Base-by-base conservation (phyloP, 805 yeast genomes). In the Lachancea sp. region DNA sequence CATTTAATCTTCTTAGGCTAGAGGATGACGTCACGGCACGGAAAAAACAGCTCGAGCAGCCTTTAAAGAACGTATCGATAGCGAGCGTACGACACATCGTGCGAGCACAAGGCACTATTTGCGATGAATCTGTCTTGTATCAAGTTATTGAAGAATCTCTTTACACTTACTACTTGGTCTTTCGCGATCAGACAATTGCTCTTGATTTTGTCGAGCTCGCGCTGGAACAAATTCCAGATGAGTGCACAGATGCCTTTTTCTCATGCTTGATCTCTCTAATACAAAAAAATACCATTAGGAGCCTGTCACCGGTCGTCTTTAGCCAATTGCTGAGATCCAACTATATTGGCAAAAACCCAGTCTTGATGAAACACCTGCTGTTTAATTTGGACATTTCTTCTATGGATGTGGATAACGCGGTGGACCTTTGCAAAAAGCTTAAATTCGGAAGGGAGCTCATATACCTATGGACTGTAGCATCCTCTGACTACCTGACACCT, bases 321-420 rank as follows among this genome's bases (percentile, higher is more conserved):
- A 40, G 38, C 15, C 38, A 40, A 26, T n/a, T 40, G 15, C 37
- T 40, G 2, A 13, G 20, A 32, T 40, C 29, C 4, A 7, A 22
- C 5, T 19, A 33, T 15, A 12, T 17, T n/a, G 2, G 13, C 5
- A 19, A 40, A 8, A 32, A 32, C 25, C 20, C 25, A 9, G 13
- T 32, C 6, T 15, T 9, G 13, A 3, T 31, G 10, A 13, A 35
- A 20, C 17, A n/a, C 22, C 22, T 40, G 12, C 8, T 40, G n/a
- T 18, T 40, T 15, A 15, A 40, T 8, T 17, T 40, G 31, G 43
- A 40, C 32, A 22, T 33, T 15, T 8, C 20, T 35, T 10, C 57
- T 11, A 70, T 93, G 41, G 96, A 91, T 57, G 75, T 91, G 31
- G 96, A 91, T 62, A 66, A 81, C 18, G 80, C 95, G 0, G 71